These are phyloP conservation scores for Ceratorhiza oryzae-sativae DNA, from an alignment of 1,284 basidiomycete genomes.

Conservation along the genomic window DNA sequence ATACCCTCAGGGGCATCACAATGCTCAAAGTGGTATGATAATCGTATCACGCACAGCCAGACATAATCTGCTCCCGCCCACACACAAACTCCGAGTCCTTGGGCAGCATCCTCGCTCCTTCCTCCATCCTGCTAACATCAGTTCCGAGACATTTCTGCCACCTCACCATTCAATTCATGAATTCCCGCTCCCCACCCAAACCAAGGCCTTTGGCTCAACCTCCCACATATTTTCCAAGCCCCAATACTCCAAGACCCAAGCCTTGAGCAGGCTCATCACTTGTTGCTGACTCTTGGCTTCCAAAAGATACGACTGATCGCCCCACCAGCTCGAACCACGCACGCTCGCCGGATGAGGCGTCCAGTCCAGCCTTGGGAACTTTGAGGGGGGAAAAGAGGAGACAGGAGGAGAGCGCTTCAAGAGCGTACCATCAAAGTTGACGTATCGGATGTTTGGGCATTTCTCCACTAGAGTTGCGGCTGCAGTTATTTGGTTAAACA, in stretches of 20 bases:
- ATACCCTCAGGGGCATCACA: not conserved
- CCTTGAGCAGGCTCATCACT: not conserved
- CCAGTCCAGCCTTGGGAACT: conserved; percentile 1
- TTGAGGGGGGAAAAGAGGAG: not conserved
- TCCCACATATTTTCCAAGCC: not conserved
- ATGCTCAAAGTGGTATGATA: too few relatives aligned
- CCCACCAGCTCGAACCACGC: conserved; percentile 21
- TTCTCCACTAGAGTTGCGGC: not conserved
- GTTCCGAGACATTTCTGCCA: too few relatives aligned
- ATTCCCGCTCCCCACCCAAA: not conserved
- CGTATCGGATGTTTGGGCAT: conserved; percentile 6
- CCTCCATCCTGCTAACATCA: too few relatives aligned
- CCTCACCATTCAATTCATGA: too few relatives aligned
- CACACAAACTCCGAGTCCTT: too few relatives aligned
- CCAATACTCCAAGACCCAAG: conserved; percentile 18
- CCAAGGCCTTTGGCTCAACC: not conserved
- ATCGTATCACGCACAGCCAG: too few relatives aligned
- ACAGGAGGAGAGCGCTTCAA: not conserved
- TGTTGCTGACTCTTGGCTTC: not conserved
- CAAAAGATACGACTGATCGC: not conserved
- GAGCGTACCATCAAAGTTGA: conserved; percentile 15
- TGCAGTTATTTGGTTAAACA: not conserved
- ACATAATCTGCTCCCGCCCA: too few relatives aligned
- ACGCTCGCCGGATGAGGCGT: not conserved
- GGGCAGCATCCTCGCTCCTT: too few relatives aligned